phyloP scores from a whole-genome alignment of 257 asterid species.

The Solanum pinnatisectum region DNA sequence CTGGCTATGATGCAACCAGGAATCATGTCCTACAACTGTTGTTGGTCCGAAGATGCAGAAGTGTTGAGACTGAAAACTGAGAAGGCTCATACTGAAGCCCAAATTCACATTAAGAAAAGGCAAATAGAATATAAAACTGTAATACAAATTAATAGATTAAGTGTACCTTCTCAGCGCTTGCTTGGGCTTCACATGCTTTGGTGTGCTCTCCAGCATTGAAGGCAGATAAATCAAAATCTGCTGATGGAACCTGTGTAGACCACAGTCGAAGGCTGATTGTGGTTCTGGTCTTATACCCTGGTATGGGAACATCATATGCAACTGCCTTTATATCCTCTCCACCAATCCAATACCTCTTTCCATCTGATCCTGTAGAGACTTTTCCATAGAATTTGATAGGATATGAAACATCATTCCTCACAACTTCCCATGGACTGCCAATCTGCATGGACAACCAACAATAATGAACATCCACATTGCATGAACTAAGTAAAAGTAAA shows the following conservation, averaged over 20 bases:
- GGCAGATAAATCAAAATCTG: too few relatives aligned
- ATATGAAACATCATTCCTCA: slow-evolving; percentile 67
- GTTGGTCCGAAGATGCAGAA: neutral
- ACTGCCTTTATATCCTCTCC: slow-evolving; percentile 73
- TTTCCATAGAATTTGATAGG: slow-evolving; percentile 72
- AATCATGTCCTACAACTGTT: neutral
- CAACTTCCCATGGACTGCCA: slow-evolving; percentile 87
- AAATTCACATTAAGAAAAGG: neutral
- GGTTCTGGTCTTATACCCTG: slow-evolving; percentile 74
- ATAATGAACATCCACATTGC: neutral
- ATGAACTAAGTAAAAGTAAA: neutral
- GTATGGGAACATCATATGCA: slow-evolving; percentile 80
- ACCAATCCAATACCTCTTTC: slow-evolving; percentile 74
- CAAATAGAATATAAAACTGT: neutral
- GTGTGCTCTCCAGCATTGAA: too few relatives aligned
- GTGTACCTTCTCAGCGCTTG: too few relatives aligned
- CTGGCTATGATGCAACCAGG: neutral
- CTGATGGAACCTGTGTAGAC: too few relatives aligned
- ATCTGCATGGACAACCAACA: slow-evolving; percentile 28
- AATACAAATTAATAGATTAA: neutral
- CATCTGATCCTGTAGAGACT: slow-evolving; percentile 55
- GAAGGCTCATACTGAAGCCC: neutral
- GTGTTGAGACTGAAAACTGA: neutral
- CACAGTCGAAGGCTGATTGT: slow-evolving; percentile 69
- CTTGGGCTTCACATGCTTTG: too few relatives aligned